Conservation (phyloP, 495 filamentous ascomycete species). For the Filosporella fistucella region DNA sequence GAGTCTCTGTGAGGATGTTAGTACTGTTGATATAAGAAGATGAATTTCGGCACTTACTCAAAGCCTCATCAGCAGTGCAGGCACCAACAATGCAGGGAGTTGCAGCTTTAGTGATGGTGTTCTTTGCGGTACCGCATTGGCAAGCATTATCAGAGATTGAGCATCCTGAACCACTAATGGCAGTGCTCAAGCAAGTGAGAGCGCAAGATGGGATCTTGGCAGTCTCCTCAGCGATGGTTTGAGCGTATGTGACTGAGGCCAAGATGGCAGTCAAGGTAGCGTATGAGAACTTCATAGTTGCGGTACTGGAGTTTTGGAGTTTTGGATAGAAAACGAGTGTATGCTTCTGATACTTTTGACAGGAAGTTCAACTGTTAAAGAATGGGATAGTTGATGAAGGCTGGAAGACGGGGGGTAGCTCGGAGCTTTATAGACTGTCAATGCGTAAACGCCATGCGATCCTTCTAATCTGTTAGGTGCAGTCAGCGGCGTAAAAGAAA, state of each 20-base stretch:
- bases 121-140: conserved; percentile 11
- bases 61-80: conserved; percentile 5
- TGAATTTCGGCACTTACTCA: conserved; percentile 11
- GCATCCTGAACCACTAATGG: conserved; percentile 9
- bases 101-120: background rate
- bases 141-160: conserved; percentile 11
- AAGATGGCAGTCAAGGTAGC: conserved; percentile 1
- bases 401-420: background rate
- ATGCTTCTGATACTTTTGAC: background rate
- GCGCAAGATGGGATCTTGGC: conserved; percentile 13
- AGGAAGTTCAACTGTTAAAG: background rate
- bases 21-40: background rate
- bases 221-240: conserved; percentile 2
- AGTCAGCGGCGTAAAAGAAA: too few relatives aligned
- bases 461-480: background rate
- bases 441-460: background rate
- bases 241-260: conserved; percentile 11
- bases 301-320: background rate
- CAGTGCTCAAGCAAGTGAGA: conserved; percentile 9
- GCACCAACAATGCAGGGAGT: conserved; percentile 10
- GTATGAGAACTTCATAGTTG: conserved; percentile 18
- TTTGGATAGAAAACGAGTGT: background rate
- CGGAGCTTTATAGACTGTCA: background rate
- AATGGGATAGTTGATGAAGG: background rate
- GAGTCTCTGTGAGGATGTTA: background rate